phyloP scores from a whole-genome alignment of 495 filamentous ascomycete genomes.

The Ramalina intermedia region DNA sequence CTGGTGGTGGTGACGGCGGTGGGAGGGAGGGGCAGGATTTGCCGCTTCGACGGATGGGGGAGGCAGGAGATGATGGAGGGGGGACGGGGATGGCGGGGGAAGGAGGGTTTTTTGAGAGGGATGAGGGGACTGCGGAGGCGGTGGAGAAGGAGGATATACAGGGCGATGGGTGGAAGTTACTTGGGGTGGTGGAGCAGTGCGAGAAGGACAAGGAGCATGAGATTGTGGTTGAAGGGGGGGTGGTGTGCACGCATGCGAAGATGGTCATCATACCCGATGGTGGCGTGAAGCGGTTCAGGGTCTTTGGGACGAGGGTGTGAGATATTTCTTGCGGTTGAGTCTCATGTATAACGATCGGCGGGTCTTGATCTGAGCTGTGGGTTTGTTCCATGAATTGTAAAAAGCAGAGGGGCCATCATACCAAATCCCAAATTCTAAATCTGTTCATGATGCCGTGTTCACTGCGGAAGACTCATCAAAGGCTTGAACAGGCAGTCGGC shows the following conservation, averaged over 20 bases:
- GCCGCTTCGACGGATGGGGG: slow-evolving; percentile 45
- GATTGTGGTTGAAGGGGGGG: slow-evolving; percentile 37
- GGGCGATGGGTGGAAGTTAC: slow-evolving; percentile 47
- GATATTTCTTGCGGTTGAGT: not conserved
- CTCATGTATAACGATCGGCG: too few species aligned
- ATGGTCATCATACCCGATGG: slow-evolving; percentile 86
- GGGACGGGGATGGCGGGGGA: slow-evolving; percentile 38
- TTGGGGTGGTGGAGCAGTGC: slow-evolving; percentile 52
- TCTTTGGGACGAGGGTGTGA: slow-evolving; percentile 50
- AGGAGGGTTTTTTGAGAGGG: slow-evolving; percentile 10
- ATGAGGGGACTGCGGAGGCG: slow-evolving; percentile 6
- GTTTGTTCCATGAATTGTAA: too few species aligned
- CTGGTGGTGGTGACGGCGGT: slow-evolving; percentile 38
- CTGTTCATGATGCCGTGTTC: too few species aligned
- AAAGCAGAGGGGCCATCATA: too few species aligned
- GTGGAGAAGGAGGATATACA: slow-evolving; percentile 39
- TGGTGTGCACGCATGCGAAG: slow-evolving; percentile 65
- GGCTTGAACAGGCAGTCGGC: too few species aligned
- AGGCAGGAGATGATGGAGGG: slow-evolving; percentile 53
- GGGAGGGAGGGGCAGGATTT: slow-evolving; percentile 40
- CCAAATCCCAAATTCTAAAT: too few species aligned
- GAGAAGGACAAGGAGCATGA: slow-evolving; percentile 75
- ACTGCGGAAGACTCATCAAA: too few species aligned
- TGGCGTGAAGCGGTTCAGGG: slow-evolving; percentile 74
- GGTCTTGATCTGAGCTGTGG: too few species aligned